Base-by-base conservation (phyloP, 768 basidiomycete species). In the Megacollybia marginata region DNA sequence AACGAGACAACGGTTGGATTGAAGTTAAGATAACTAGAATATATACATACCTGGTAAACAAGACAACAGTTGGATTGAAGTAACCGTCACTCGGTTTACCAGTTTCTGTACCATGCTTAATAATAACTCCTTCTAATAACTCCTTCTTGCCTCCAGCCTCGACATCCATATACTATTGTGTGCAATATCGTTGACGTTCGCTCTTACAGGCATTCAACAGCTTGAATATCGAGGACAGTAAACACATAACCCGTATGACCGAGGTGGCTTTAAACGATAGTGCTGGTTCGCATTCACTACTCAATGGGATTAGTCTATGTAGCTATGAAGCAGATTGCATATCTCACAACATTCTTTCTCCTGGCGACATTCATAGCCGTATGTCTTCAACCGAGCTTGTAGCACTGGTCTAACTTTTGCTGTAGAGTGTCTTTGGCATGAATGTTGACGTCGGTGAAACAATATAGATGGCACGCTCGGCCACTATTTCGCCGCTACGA, bases 311-410 rank as follows among this genome's bases (percentile, higher is more conserved):
- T 10, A 15, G 32, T 44, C 33, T 32, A 18, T 18, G 10, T 46
- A 69, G 74, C 72, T 15, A 74, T 76, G 69, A 75, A 75, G 50
- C 69, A 79, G 48, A 73, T 83, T 32, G 71, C 78, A 0, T 80
- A 80, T 52, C 62, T 83, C 1, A 78, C 80, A 0, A 82, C 82
- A 77, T 57, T 80, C 15, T 83, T 82, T 59, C 63, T 83, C 9
- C 82, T 81, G 0, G 73, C 77, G 2, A 72, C 72, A 12, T 76
- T 83, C 44, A 62, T 68, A 32, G 71, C 71, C 7, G 72, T 73
- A 56, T 46, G 66, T 61, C 44, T 38, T 45, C 36, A 35, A 4
- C 48, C 43, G 19, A n/a, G 16, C 13, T 9, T 23, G 13, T 20
- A 35, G 43, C 31, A 28, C 19, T 28, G 44, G 35, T 23, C 48